Evolutionary conservation across 306 rosid species (phyloP).

Genomic region (Ziziphus jujuba): DNA sequence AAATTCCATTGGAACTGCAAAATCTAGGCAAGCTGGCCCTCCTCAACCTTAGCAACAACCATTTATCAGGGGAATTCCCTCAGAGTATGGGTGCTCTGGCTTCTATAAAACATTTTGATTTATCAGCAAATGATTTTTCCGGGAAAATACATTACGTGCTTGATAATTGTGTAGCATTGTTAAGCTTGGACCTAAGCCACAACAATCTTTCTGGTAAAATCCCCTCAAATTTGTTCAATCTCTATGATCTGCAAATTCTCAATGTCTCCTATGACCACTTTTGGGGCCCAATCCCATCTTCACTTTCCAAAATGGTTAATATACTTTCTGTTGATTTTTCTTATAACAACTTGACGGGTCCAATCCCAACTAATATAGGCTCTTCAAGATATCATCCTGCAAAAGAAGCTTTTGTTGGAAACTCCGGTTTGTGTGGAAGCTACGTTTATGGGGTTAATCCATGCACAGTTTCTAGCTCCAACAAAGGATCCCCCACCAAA

Average conservation of each 20-base stretch:
- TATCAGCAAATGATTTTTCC: slow-evolving; percentile 44
- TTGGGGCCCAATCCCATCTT: slow-evolving; percentile 40
- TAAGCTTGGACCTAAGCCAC: slow-evolving; percentile 49
- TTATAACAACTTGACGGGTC: slow-evolving; percentile 23
- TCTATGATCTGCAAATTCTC: slow-evolving; percentile 34
- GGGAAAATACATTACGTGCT: slow-evolving; percentile 50
- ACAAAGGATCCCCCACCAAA: slow-evolving; percentile 3
- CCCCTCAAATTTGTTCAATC: slow-evolving; percentile 47
- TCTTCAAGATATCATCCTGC: slow-evolving; percentile 17
- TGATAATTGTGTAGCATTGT: slow-evolving; percentile 15
- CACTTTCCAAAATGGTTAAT: slow-evolving; percentile 37
- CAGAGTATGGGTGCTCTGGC: slow-evolving; percentile 24
- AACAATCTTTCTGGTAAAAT: slow-evolving; percentile 45
- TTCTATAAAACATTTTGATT: slow-evolving; percentile 32
- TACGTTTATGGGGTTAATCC: slow-evolving; percentile 31
- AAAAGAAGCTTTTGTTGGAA: slow-evolving; percentile 42
- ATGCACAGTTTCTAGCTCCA: slow-evolving; percentile 16
- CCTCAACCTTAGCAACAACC: slow-evolving; percentile 46
- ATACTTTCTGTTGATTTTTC: slow-evolving; percentile 54
- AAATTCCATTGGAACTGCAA: slow-evolving; percentile 47
- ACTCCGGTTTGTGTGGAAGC: slow-evolving; percentile 55
- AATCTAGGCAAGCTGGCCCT: slow-evolving; percentile 28
- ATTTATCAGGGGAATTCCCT: slow-evolving; percentile 46
- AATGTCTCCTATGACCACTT: slow-evolving; percentile 58
- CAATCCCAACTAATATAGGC: slow-evolving; percentile 10